Percentiles rank a stretch among this genome's conserved stretches.
Conservation (phyloP, 345 rosid genomes). For the Eucalyptus regnans region DNA sequence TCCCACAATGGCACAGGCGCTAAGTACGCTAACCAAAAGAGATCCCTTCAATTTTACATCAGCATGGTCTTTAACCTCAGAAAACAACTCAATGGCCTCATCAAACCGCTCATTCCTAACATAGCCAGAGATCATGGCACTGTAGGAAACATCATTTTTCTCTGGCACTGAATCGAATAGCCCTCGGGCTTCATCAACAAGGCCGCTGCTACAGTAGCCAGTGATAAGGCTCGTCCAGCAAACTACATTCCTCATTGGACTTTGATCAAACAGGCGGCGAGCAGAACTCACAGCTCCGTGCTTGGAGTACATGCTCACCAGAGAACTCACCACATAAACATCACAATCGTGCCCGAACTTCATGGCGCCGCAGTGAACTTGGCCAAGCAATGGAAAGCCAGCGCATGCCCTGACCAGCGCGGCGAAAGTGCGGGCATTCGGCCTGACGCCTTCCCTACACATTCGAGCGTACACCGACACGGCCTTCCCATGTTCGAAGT, state of each 20-base stretch:
- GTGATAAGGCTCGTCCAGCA: constrained; percentile 13
- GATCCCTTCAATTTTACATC: background rate
- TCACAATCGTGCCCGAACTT: constrained; percentile 10
- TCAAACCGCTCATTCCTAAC: constrained; percentile 5
- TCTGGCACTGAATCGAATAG: constrained; percentile 11
- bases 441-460: constrained; percentile 1
- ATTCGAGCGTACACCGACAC: constrained; percentile 2
- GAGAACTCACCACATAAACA: constrained; percentile 5
- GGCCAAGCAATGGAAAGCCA: constrained; percentile 5
- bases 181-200: constrained; percentile 5
- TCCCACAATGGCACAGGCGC: constrained; percentile 16
- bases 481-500: background rate
- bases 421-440: constrained; percentile 9
- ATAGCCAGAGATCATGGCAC: constrained; percentile 23
- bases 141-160: constrained; percentile 11
- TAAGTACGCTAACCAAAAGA: constrained; percentile 16
- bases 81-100: constrained; percentile 18
- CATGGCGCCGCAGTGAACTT: background rate
- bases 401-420: constrained; percentile 2
- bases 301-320: constrained; percentile 2
- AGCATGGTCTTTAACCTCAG: background rate
- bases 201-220: constrained; percentile 3
- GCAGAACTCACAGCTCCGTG: constrained; percentile 4
- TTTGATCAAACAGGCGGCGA: constrained; percentile 2
- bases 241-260: constrained; percentile 1